Conservation (phyloP, 768 basidiomycete genomes). For the Naganishia friedmannii region DNA sequence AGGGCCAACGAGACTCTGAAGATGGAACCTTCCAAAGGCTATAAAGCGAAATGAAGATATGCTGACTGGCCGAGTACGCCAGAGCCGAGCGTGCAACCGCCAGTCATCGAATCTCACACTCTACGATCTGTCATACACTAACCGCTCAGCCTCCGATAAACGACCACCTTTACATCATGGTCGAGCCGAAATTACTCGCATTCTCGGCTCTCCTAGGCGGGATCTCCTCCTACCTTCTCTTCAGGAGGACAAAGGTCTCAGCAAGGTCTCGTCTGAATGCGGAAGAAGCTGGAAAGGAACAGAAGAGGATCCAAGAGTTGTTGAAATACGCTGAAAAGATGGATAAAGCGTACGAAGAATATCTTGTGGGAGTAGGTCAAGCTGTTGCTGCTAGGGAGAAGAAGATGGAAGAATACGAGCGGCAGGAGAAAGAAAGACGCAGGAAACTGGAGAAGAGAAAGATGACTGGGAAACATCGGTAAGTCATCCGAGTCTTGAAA, state of each 20-base stretch:
- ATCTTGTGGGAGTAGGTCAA: constrained; percentile 43
- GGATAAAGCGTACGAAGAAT: constrained; percentile 52
- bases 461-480: background rate
- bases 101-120: background rate
- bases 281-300: constrained; percentile 34
- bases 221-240: constrained; percentile 5
- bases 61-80: background rate
- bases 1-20: background rate
- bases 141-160: background rate
- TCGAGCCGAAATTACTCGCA: constrained; percentile 3
- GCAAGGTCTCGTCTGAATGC: background rate
- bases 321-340: constrained; percentile 55
- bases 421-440: constrained; percentile 47
- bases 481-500: background rate
- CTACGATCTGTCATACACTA: no score
- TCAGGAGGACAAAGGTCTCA: background rate
- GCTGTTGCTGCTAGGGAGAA: constrained; percentile 42
- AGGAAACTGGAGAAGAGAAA: background rate
- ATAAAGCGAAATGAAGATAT: background rate
- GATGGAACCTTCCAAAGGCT: background rate
- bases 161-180: background rate
- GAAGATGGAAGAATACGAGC: constrained; percentile 42
- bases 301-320: constrained; percentile 52
- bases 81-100: background rate
- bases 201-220: constrained; percentile 5